Evolutionary conservation across 768 basidiomycete species (phyloP).

Genomic region (Lactifluus volemus): DNA sequence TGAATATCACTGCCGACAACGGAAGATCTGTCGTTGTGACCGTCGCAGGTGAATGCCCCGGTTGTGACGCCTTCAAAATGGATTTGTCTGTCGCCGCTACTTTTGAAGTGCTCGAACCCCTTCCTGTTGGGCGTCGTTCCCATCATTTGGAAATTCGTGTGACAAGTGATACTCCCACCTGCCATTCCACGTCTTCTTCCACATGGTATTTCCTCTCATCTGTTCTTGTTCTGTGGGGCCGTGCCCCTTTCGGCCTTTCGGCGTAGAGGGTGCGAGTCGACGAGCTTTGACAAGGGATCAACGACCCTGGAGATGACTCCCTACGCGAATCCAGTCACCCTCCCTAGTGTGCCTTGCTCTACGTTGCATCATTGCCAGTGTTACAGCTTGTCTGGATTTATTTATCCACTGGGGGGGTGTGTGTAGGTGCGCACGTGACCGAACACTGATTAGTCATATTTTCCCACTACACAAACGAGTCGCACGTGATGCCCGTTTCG

Average conservation of each 20-base stretch:
- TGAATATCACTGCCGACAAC: slow-evolving; percentile 59
- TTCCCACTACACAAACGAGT: no score
- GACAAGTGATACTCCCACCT: not conserved
- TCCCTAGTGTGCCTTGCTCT: slow-evolving; percentile 20
- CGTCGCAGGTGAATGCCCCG: slow-evolving; percentile 78
- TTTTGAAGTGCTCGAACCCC: slow-evolving; percentile 48
- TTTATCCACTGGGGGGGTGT: not conserved
- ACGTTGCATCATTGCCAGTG: slow-evolving; percentile 12
- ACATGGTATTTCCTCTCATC: slow-evolving; percentile 3
- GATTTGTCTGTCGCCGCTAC: slow-evolving; percentile 57
- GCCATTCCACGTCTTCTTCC: slow-evolving; percentile 1
- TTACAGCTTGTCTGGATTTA: slow-evolving; percentile 10
- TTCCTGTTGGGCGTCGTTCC: slow-evolving; percentile 44
- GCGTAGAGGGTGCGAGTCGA: slow-evolving; percentile 17
- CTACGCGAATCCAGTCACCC: slow-evolving; percentile 19
- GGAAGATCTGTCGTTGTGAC: slow-evolving; percentile 49
- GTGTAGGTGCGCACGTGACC: no score
- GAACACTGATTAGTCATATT: no score
- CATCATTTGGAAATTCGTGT: slow-evolving; percentile 35
- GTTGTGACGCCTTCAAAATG: slow-evolving; percentile 43
- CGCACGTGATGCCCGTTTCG: slow-evolving; percentile 44
- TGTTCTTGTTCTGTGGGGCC: slow-evolving; percentile 9
- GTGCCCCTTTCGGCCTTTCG: slow-evolving; percentile 5
- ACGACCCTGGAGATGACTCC: slow-evolving; percentile 35
- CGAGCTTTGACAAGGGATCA: slow-evolving; percentile 29